A percentile compares a stretch with the other conserved stretches of the same genome.
phyloP scores from a whole-genome alignment of 2,329 filamentous ascomycete genomes.

The Domatiomyces catenatus region DNA sequence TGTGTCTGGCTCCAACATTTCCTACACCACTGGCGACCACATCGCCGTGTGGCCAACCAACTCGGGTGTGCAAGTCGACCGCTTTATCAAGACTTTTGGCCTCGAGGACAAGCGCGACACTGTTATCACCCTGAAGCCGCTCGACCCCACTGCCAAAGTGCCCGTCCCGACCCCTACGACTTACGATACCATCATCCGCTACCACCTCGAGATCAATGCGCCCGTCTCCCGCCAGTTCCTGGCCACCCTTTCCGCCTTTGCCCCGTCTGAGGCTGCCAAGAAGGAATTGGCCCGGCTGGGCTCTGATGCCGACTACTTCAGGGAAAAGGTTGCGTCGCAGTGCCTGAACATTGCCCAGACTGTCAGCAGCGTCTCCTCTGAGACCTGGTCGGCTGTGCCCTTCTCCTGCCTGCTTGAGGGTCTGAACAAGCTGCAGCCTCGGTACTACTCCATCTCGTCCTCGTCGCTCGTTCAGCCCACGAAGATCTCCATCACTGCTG shows the following conservation, averaged over 20 bases:
- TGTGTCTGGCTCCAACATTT: constrained; percentile 73
- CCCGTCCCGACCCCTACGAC: constrained; percentile 95
- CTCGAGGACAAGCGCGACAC: constrained; percentile 60
- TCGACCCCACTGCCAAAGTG: constrained; percentile 91
- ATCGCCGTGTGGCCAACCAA: constrained; percentile 97
- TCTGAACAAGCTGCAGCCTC: constrained; percentile 84
- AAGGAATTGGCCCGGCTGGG: constrained; percentile 78
- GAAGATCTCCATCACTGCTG: constrained; percentile 86
- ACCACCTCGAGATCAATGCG: constrained; percentile 92
- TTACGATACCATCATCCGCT: constrained; percentile 81
- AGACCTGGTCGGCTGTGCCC: constrained; percentile 68
- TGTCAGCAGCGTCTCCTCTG: constrained; percentile 55
- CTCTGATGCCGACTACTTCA: constrained; percentile 89
- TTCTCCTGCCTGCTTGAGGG: constrained; percentile 93
- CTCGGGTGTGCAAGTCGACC: constrained; percentile 77
- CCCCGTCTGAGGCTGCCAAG: constrained; percentile 71
- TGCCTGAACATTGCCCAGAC: constrained; percentile 83
- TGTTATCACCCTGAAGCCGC: constrained; percentile 75
- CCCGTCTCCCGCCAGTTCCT: constrained; percentile 94
- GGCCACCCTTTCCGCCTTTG: constrained; percentile 71
- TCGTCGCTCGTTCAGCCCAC: constrained; percentile 87
- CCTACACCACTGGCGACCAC: constrained; percentile 93
- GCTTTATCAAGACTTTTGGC: constrained; percentile 66
- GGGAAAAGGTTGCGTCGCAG: constrained; percentile 63
- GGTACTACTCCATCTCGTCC: constrained; percentile 98